Conservation (phyloP, 257 asterid genomes). For the Schizonepeta tenuifolia region DNA sequence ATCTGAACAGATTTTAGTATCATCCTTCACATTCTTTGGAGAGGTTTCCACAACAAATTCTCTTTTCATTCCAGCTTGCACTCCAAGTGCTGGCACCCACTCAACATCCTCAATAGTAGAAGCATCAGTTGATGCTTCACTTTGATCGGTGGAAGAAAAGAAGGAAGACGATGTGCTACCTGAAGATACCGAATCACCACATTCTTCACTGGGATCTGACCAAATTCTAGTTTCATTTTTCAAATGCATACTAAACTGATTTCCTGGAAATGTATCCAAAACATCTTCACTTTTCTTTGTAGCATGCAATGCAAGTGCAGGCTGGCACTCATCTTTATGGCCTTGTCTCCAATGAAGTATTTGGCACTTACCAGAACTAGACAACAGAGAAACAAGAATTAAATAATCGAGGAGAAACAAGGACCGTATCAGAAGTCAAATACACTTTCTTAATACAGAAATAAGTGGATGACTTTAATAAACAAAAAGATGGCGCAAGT, state of each 20-base stretch:
- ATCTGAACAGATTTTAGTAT: conserved; percentile 32
- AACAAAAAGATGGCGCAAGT: conserved; percentile 22
- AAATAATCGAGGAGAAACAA: conserved; percentile 15
- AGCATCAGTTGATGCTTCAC: conserved; percentile 42
- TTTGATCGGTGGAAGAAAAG: conserved; percentile 39
- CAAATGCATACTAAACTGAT: conserved; percentile 31
- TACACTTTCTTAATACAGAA: background rate
- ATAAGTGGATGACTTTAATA: conserved; percentile 11
- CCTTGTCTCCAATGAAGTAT: conserved; percentile 97
- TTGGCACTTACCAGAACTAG: conserved; percentile 97
- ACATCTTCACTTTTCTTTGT: conserved; percentile 37
- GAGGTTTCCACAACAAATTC: conserved; percentile 31
- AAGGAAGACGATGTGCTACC: conserved; percentile 38
- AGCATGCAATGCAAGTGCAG: conserved; percentile 39
- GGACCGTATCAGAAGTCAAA: conserved; percentile 17
- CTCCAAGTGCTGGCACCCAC: conserved; percentile 44
- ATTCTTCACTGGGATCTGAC: conserved; percentile 31
- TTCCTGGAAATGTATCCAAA: conserved; percentile 35
- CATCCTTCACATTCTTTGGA: conserved; percentile 37
- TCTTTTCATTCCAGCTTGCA: conserved; percentile 35
- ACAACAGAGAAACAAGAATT: conserved; percentile 32
- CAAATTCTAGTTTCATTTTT: conserved; percentile 32
- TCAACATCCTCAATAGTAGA: conserved; percentile 39
- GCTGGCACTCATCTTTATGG: conserved; percentile 79
- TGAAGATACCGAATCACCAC: conserved; percentile 39